A percentile compares a stretch with the other conserved stretches of the same genome.
These are phyloP conservation scores for Spencermartinsiella europaea DNA, from an alignment of 805 yeast species.

Conservation along the genomic window DNA sequence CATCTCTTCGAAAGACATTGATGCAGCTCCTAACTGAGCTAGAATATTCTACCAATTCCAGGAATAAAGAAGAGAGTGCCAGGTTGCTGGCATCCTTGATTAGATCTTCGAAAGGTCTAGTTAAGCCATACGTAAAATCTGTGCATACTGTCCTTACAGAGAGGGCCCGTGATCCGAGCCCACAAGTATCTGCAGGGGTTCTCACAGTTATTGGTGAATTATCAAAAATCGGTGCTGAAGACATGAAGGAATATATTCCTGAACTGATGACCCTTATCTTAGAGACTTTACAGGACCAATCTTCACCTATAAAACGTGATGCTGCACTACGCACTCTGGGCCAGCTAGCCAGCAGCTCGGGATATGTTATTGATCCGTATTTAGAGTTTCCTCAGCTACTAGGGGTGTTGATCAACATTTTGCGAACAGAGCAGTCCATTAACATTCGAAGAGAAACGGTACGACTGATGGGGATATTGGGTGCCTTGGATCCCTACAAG, in stretches of 20 bases:
- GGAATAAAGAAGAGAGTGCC: slow-evolving; percentile 84
- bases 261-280: slow-evolving; percentile 82
- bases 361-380: slow-evolving; percentile 91
- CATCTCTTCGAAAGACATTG: slow-evolving; percentile 80
- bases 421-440: slow-evolving; percentile 74
- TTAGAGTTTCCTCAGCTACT: slow-evolving; percentile 86
- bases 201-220: slow-evolving; percentile 85
- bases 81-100: slow-evolving; percentile 67
- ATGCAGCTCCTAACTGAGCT: slow-evolving; percentile 80
- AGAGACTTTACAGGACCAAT: slow-evolving; percentile 87
- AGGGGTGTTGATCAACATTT: slow-evolving; percentile 72
- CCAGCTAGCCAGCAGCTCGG: slow-evolving; percentile 83
- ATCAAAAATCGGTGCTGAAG: slow-evolving; percentile 73
- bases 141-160: slow-evolving; percentile 81
- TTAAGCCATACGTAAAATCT: slow-evolving; percentile 86
- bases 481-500: slow-evolving; percentile 95
- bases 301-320: slow-evolving; percentile 80
- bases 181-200: slow-evolving; percentile 83
- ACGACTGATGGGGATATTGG: slow-evolving; percentile 81
- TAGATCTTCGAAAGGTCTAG: slow-evolving; percentile 70
- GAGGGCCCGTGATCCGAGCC: slow-evolving; percentile 61
- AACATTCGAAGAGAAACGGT: slow-evolving; percentile 82
- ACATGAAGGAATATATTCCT: slow-evolving; percentile 63
- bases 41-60: slow-evolving; percentile 70
- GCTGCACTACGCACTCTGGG: slow-evolving; percentile 87